A percentile compares a stretch with the other conserved stretches of the same genome.
phyloP scores from a whole-genome alignment of 768 basidiomycete species.

The Pleurotus citrinopileatus region DNA sequence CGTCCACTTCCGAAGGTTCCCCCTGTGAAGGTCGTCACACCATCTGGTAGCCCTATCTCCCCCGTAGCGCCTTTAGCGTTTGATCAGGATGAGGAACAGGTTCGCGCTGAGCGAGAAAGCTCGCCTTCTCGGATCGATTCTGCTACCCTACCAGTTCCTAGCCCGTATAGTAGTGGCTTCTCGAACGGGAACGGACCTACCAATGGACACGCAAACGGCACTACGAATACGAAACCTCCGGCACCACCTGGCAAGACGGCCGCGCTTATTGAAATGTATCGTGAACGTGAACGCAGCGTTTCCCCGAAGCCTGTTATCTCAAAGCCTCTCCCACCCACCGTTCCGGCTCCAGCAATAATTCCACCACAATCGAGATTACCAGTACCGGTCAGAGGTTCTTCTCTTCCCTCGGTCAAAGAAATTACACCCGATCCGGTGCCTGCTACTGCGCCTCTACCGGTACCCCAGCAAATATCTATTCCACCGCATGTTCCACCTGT shows the following conservation, averaged over 20 bases:
- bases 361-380: constrained; percentile 37
- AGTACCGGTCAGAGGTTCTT: constrained; percentile 25
- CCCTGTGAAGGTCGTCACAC: constrained; percentile 1
- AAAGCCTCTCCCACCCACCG: constrained; percentile 5
- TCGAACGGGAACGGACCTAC: constrained; percentile 10
- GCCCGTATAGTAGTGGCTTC: neutral
- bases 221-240: constrained; percentile 17
- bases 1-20: constrained; percentile 11
- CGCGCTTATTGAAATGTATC: constrained; percentile 83
- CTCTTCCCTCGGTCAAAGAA: constrained; percentile 19
- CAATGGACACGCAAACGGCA: constrained; percentile 16
- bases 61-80: constrained; percentile 15
- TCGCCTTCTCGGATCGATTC: constrained; percentile 1
- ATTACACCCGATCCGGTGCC: constrained; percentile 23
- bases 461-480: constrained; percentile 22
- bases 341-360: constrained; percentile 17
- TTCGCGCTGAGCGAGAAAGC: neutral
- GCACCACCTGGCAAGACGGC: constrained; percentile 60
- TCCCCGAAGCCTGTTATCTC: constrained; percentile 20
- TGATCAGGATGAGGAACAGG: neutral
- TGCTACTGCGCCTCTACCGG: constrained; percentile 19
- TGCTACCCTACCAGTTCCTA: neutral
- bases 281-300: constrained; percentile 60
- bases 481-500: constrained; percentile 21
- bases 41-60: constrained; percentile 19